phyloP scores from a whole-genome alignment of 2,329 filamentous ascomycete genomes.

The Penicillium sclerotiorum region DNA sequence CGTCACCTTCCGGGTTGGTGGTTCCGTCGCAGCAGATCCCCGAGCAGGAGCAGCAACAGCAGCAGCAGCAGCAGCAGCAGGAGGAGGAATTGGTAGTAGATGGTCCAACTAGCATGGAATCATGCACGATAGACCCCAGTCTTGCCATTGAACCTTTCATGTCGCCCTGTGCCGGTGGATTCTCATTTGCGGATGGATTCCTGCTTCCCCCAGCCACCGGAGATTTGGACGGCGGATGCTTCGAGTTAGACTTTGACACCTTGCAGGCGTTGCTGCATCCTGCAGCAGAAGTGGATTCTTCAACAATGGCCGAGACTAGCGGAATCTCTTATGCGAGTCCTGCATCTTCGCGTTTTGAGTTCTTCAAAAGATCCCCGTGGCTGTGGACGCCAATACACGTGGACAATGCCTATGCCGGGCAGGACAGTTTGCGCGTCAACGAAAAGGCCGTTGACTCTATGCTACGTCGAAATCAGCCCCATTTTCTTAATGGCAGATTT shows the following conservation, averaged over 20 bases:
- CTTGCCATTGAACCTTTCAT: background rate
- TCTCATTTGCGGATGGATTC: background rate
- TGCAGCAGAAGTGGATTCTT: background rate
- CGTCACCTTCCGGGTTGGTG: too few species aligned
- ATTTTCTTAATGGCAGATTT: background rate
- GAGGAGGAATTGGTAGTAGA: background rate
- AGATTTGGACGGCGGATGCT: background rate
- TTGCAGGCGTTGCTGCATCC: constrained; percentile 1
- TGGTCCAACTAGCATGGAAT: too few species aligned
- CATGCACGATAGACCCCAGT: background rate
- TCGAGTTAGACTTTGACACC: constrained; percentile 1
- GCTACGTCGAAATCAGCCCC: background rate
- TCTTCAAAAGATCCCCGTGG: constrained; percentile 1
- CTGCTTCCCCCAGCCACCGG: background rate
- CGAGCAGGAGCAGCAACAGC: too few species aligned
- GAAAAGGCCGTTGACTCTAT: constrained; percentile 1
- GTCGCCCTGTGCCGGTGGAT: background rate
- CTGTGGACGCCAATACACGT: constrained; percentile 1
- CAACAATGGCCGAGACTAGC: too few species aligned
- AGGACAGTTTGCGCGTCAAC: constrained; percentile 2
- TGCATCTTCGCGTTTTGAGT: background rate
- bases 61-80: too few species aligned
- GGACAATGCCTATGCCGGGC: constrained; percentile 2
- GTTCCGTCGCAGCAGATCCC: too few species aligned
- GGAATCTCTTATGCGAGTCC: constrained; percentile 1